phyloP scores from a whole-genome alignment of 129 eudicot genomes.

The Deinandra increscens region DNA sequence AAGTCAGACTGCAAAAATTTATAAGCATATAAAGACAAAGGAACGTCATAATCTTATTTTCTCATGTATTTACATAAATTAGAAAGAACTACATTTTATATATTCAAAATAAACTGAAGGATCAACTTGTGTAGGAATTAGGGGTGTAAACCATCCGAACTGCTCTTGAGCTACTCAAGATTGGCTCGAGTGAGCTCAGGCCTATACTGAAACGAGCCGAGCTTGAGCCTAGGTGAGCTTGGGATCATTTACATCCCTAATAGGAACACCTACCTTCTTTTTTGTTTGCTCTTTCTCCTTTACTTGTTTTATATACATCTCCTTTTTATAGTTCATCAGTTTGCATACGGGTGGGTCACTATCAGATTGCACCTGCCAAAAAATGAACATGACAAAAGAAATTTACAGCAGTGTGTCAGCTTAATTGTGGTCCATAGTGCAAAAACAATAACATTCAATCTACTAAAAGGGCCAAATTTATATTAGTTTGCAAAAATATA shows the following conservation, averaged over 20 bases:
- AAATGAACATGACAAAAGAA: neutral
- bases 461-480: neutral
- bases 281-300: constrained; percentile 61
- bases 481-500: neutral
- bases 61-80: neutral
- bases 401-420: neutral
- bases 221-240: neutral
- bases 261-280: constrained; percentile 40
- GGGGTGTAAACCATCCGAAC: neutral
- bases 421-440: neutral
- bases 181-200: neutral
- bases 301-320: constrained; percentile 43
- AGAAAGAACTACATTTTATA: neutral
- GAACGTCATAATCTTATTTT: neutral
- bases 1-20: constrained; percentile 47
- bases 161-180: neutral
- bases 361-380: constrained; percentile 56
- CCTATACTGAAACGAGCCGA: neutral
- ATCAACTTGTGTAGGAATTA: neutral
- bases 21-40: neutral
- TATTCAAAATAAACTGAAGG: neutral
- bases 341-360: constrained; percentile 87
- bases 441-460: neutral
- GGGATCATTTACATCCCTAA: neutral
- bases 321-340: constrained; percentile 63